phyloP scores from a whole-genome alignment of 352 stramenopile species.

The Blastocystis sp. region DNA sequence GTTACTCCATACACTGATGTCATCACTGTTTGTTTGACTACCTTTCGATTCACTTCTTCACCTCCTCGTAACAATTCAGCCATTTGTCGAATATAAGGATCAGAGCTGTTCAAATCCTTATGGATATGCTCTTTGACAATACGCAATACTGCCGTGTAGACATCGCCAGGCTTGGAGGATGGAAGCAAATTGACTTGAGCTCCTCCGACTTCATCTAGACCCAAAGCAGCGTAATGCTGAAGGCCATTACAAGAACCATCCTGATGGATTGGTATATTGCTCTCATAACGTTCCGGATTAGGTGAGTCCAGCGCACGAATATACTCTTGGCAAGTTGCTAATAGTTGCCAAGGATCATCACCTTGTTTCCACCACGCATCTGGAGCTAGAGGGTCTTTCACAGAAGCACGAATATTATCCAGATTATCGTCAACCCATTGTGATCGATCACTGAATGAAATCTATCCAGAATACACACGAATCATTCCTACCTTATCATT shows the following conservation, averaged over 20 bases:
- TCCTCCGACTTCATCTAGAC: constrained; percentile 87
- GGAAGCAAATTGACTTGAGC: constrained; percentile 93
- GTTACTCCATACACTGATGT: constrained; percentile 99
- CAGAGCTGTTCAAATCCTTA: constrained; percentile 71
- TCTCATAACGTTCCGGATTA: constrained; percentile 88
- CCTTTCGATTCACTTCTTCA: constrained; percentile 78
- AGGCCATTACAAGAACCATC: constrained; percentile 98
- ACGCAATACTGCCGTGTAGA: constrained; percentile 90
- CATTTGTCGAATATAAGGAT: constrained; percentile 47
- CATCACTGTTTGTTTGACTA: constrained; percentile 99
- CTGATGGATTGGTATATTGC: constrained; percentile 91
- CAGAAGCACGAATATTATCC: constrained; percentile 85
- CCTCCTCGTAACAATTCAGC: constrained; percentile 70
- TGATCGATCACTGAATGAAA: constrained; percentile 93
- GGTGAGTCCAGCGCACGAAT: constrained; percentile 83
- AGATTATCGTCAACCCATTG: constrained; percentile 88
- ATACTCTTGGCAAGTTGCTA: constrained; percentile 94
- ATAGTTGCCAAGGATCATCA: constrained; percentile 94
- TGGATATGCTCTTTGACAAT: constrained; percentile 81
- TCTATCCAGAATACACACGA: constrained; percentile 71
- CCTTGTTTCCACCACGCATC: constrained; percentile 89
- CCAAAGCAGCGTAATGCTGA: constrained; percentile 97
- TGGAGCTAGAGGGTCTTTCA: constrained; percentile 81
- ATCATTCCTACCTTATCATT: constrained; percentile 74
- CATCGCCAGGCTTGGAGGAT: constrained; percentile 88